Evolutionary conservation across 345 rosid genomes (phyloP).

Genomic region (Punica granatum): DNA sequence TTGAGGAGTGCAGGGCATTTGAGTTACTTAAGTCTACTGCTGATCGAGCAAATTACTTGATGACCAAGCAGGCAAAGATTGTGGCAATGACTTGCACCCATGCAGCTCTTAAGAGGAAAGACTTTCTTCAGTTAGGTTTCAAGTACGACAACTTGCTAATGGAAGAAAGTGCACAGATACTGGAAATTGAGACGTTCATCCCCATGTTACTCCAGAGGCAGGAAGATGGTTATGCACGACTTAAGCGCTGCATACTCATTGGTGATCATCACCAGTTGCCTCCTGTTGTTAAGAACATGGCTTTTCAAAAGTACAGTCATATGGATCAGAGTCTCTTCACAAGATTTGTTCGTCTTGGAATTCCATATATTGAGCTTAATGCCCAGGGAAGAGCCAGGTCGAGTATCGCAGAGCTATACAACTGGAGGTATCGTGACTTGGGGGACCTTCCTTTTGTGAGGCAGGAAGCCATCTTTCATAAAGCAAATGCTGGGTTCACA

Average conservation of each 20-base stretch:
- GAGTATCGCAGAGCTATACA: conserved; percentile 84
- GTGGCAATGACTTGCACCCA: conserved; percentile 99
- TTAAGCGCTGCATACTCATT: conserved; percentile 92
- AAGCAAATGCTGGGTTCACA: conserved; percentile 90
- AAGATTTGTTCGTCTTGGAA: conserved; percentile 94
- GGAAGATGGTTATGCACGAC: conserved; percentile 96
- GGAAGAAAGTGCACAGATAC: conserved; percentile 99
- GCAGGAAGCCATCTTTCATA: conserved; percentile 56
- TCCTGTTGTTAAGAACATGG: conserved; percentile 99
- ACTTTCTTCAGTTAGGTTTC: conserved; percentile 94
- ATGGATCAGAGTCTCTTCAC: conserved; percentile 99
- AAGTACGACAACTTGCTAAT: conserved; percentile 94
- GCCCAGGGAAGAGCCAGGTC: conserved; percentile 99
- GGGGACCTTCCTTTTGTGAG: conserved; percentile 88
- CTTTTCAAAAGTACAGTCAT: conserved; percentile 98
- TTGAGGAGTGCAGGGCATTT: conserved; percentile 98
- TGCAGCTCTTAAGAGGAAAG: conserved; percentile 96
- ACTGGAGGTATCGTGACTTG: conserved; percentile 95
- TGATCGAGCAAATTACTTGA: conserved; percentile 94
- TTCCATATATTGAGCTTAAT: conserved; percentile 97
- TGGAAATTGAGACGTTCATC: conserved; percentile 98
- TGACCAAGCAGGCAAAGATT: conserved; percentile 98
- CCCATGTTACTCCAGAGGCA: conserved; percentile 99
- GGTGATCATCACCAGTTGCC: conserved; percentile 99
- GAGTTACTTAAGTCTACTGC: conserved; percentile 99